Conservation (phyloP, 2,329 filamentous ascomycete species). For the Fusarium pilosicola region DNA sequence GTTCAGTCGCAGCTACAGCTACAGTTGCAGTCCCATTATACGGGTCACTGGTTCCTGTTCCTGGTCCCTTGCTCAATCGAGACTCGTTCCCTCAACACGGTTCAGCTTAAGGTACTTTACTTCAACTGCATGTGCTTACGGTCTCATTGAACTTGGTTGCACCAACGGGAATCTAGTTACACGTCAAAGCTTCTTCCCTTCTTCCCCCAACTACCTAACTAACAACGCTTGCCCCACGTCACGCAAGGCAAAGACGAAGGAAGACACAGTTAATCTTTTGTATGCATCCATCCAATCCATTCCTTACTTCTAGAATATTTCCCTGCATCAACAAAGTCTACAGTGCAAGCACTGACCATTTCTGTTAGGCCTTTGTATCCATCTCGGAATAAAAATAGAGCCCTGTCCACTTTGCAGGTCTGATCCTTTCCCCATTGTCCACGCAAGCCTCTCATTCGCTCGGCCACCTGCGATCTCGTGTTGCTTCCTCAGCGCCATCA, state of each 20-base stretch:
- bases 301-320: slow-evolving; percentile 38
- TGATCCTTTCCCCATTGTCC: slow-evolving; percentile 11
- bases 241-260: slow-evolving; percentile 20
- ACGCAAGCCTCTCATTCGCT: slow-evolving; percentile 12
- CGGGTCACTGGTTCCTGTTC: slow-evolving; percentile 24
- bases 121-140: not conserved
- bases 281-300: slow-evolving; percentile 12
- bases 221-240: slow-evolving; percentile 33
- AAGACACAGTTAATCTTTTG: slow-evolving; percentile 18
- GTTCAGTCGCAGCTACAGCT: not conserved
- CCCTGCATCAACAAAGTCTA: slow-evolving; percentile 8
- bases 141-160: slow-evolving; percentile 19
- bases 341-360: slow-evolving; percentile 3
- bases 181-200: slow-evolving; percentile 39
- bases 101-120: not conserved
- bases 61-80: slow-evolving; percentile 33
- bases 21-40: slow-evolving; percentile 10
- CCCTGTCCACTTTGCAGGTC: slow-evolving; percentile 15
- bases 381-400: slow-evolving; percentile 20
- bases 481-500: slow-evolving; percentile 27
- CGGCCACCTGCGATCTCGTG: slow-evolving; percentile 23
- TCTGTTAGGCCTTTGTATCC: not conserved
- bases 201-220: not conserved
- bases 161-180: slow-evolving; percentile 12
- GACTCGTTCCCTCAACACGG: slow-evolving; percentile 6